Evolutionary conservation across 164 flowering plant species (phyloP), one percentile per base, ranked within the genome.

Genomic region (Saururus chinensis): DNA sequence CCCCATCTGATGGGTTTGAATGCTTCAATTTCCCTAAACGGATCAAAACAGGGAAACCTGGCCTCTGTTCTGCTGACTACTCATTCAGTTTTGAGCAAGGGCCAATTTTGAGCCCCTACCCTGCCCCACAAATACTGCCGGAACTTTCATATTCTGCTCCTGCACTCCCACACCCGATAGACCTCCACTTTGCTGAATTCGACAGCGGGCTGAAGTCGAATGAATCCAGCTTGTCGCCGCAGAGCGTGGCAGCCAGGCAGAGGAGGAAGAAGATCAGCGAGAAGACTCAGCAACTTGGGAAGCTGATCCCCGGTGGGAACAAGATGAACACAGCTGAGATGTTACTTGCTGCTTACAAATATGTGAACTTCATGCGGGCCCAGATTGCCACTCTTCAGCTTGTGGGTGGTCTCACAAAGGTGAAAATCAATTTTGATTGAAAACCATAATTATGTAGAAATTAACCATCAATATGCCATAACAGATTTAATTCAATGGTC

Each of bases 291-390:
- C 88, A 87, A 82, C 89, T 92, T 40, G 88, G 83, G 56, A 87
- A 78, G 76, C 80, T 92, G 21, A 71, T 92, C 42, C 98, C 96
- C 1, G 96, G 96, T 10, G 96, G 84, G 1, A 74, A 59, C 2
- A 86, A 75, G 76, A 77, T 89, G 86, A 92, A 86, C 78, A 92
- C 98, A 4, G 95, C 96, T 25, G 85, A 92, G 42, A 92, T 92
- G 98, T 65, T 92, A 40, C 83, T 82, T 19, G 79, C 95, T 72
- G 91, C 91, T 60, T 79, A 51, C 63, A 86, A 84, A 68, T 89
- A 84, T 62, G 83, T 92, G 51, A 80, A 83, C 66, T 89, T 60
- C 75, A 61, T 92, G 77, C 89, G 84, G 61, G 89, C 96, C 14
- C 95, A 87, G 71, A 62, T 84, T 66, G 79, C 69, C 9, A 30